Evolutionary conservation across 2,329 filamentous ascomycete genomes (phyloP).

Genomic region (Cladosporium sp.): DNA sequence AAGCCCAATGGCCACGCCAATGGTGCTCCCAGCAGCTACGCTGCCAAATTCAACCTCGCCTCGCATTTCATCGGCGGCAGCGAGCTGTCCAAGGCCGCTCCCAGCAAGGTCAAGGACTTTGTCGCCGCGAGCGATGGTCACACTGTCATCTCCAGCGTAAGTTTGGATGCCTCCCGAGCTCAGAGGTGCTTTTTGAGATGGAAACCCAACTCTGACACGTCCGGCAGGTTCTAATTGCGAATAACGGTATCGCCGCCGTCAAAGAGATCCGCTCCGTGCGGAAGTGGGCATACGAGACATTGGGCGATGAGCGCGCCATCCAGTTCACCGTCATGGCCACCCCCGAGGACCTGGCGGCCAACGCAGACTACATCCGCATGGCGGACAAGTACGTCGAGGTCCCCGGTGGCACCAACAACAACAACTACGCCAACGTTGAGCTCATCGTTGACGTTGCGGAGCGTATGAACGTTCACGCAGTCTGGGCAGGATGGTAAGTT

Average conservation of each 20-base stretch:
- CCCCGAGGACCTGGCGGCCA: conserved; percentile 93
- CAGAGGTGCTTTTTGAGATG: conserved; percentile 6
- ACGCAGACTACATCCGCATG: conserved; percentile 99
- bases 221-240: conserved; percentile 90
- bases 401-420: conserved; percentile 98
- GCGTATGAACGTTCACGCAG: conserved; percentile 96
- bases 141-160: conserved; percentile 96
- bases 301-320: conserved; percentile 96
- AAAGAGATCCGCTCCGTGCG: conserved; percentile 98
- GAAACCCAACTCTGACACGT: conserved; percentile 14
- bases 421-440: conserved; percentile 99
- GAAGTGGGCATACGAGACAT: conserved; percentile 99
- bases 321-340: conserved; percentile 99
- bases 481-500: conserved; percentile 95
- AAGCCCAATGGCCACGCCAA: conserved; percentile 41
- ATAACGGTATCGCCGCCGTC: conserved; percentile 99
- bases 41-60: conserved; percentile 78
- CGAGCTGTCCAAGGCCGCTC: conserved; percentile 74
- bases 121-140: conserved; percentile 86
- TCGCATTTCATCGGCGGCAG: conserved; percentile 98
- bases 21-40: conserved; percentile 63
- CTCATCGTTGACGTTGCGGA: conserved; percentile 98
- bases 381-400: conserved; percentile 99
- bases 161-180: conserved; percentile 38
- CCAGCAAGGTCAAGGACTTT: conserved; percentile 94